Evolutionary conservation across 768 basidiomycete genomes (phyloP), one percentile per base, ranked within the genome.

Genomic region (Lentinus tigrinus): DNA sequence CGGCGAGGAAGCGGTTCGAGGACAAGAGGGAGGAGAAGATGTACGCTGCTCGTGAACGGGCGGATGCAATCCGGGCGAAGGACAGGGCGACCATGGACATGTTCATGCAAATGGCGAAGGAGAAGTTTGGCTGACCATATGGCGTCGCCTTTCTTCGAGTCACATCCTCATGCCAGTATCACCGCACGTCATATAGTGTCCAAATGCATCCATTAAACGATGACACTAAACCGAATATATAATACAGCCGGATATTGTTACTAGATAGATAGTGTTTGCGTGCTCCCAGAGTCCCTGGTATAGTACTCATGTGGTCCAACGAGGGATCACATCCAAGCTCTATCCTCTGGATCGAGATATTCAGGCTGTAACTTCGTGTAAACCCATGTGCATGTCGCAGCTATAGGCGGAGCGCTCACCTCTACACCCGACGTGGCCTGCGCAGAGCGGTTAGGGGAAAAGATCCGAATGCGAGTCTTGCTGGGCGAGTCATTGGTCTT

Each of bases 71-170:
- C 57, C 85, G 81, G 64, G 85, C 89, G 67, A 95, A 91, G 68
- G 94, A 97, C 66, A 87, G 85, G 70, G 90, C 86, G 17, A 97
- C 93, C 0, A 98, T 98, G 93, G 93, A 93, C 56, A 95, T 95
- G 93, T 94, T 97, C 73, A 91, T 91, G 73, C 85, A 88, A 63
- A 75, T 96, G 69, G 95, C 94, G n/a, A 93, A 90, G 70, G 81
- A 90, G 67, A 78, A 90, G 55, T 96, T 91, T 64, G 93, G 93
- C 28, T 93, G 71, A 81, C 17, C 39, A 40, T 40, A 16, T 6
- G 39, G n/a, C n/a, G n/a, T n/a, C n/a, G n/a, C n/a, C n/a, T n/a
- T n/a, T n/a, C n/a, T n/a, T n/a, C n/a, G n/a, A n/a, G n/a, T n/a
- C n/a, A n/a, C n/a, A n/a, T n/a, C n/a, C n/a, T n/a, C n/a, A n/a